Percentiles rank a stretch among this genome's conserved stretches.
Evolutionary conservation across 2,329 filamentous ascomycete genomes (phyloP).

Genomic region (Huntiella omanensis): DNA sequence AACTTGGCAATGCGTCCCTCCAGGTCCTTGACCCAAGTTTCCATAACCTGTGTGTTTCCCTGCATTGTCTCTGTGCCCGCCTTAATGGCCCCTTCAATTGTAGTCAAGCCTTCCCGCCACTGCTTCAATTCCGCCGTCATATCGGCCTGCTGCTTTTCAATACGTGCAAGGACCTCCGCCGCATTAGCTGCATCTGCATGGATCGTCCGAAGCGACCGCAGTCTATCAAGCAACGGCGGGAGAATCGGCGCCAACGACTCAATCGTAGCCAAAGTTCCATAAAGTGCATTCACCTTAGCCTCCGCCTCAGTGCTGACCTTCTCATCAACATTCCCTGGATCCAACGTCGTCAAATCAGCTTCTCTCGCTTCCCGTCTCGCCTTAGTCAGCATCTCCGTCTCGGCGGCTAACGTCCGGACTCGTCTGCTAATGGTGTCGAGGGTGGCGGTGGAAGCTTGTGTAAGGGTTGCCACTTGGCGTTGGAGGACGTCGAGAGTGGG

Average conservation of each 20-base stretch:
- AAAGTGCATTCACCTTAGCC: constrained; percentile 79
- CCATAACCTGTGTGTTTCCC: constrained; percentile 67
- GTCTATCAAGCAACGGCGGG: constrained; percentile 65
- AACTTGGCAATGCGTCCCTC: constrained; percentile 52
- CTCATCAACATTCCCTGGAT: constrained; percentile 6
- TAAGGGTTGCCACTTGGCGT: constrained; percentile 59
- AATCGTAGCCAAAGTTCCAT: constrained; percentile 73
- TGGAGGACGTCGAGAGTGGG: constrained; percentile 67
- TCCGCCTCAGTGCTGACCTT: constrained; percentile 47
- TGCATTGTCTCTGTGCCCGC: constrained; percentile 52
- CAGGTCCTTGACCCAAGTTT: constrained; percentile 73
- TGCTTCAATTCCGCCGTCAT: constrained; percentile 69
- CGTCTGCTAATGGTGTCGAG: constrained; percentile 54
- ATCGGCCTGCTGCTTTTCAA: constrained; percentile 65
- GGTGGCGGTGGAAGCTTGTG: constrained; percentile 50
- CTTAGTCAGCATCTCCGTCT: constrained; percentile 55
- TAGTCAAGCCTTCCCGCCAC: constrained; percentile 67
- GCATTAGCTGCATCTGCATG: constrained; percentile 77
- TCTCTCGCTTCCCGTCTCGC: constrained; percentile 41
- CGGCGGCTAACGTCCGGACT: constrained; percentile 49
- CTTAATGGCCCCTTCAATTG: constrained; percentile 56
- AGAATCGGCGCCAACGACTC: constrained; percentile 71
- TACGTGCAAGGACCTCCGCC: constrained; percentile 52
- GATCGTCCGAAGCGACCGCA: constrained; percentile 66
- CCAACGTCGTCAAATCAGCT: constrained; percentile 36